These are phyloP conservation scores for Suillus hirtellus DNA, from an alignment of 768 basidiomycete species.

Conservation along the genomic window DNA sequence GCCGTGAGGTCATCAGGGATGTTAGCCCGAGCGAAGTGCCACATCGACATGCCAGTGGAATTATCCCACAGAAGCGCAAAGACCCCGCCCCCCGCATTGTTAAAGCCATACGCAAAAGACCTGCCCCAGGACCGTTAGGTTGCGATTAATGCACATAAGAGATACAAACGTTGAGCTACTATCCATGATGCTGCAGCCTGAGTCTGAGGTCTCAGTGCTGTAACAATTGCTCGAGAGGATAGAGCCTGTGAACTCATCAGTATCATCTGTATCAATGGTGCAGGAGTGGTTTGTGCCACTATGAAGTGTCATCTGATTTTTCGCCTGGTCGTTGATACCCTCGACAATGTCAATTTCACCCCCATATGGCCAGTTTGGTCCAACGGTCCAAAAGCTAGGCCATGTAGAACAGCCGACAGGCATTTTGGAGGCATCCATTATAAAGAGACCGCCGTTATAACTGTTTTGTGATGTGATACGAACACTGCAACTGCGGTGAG, in stretches of 20 bases:
- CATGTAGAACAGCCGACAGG: conserved; percentile 67
- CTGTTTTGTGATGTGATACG: conserved; percentile 65
- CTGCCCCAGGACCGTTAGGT: conserved; percentile 22
- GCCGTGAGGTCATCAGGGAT: conserved; percentile 54
- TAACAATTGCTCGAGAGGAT: conserved; percentile 37
- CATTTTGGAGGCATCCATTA: conserved; percentile 70
- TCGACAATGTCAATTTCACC: conserved; percentile 79
- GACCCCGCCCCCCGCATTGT: conserved; percentile 48
- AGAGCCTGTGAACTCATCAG: conserved; percentile 21
- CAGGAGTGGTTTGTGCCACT: conserved; percentile 46
- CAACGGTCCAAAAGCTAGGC: conserved; percentile 61
- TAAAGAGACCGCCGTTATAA: conserved; percentile 67
- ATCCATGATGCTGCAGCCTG: conserved; percentile 53
- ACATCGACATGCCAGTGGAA: conserved; percentile 49
- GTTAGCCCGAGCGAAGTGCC: conserved; percentile 52
- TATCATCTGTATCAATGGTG: conserved; percentile 20
- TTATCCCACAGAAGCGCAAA: conserved; percentile 57
- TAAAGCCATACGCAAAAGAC: conserved; percentile 44
- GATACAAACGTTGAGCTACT: conserved; percentile 22
- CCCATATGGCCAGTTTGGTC: conserved; percentile 50
- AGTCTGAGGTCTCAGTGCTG: conserved; percentile 40
- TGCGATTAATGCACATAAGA: conserved; percentile 30
- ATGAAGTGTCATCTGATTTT: conserved; percentile 70
- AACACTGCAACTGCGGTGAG: conserved; percentile 41
- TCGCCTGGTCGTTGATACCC: conserved; percentile 58